These are phyloP conservation scores for Fagopyrum homotropicum DNA, from an alignment of 148 eudicot species.

Conservation along the genomic window DNA sequence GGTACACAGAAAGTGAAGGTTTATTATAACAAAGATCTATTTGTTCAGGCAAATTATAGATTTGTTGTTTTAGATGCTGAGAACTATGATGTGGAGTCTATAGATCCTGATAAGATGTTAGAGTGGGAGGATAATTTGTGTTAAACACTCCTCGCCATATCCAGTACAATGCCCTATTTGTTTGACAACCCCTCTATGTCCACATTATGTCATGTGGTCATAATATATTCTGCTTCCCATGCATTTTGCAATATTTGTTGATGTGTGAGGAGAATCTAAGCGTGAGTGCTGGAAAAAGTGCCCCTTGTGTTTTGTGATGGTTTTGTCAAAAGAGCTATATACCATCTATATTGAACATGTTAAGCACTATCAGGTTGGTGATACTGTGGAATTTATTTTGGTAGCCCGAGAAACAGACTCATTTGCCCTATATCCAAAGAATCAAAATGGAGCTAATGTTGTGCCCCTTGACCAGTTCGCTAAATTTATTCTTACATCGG, in stretches of 20 bases:
- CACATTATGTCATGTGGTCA: constrained; percentile 96
- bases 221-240: constrained; percentile 88
- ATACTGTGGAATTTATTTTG: constrained; percentile 59
- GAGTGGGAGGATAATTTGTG: constrained; percentile 90
- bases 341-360: constrained; percentile 75
- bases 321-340: constrained; percentile 75
- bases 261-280: constrained; percentile 66
- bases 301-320: constrained; percentile 85
- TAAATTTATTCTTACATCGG: constrained; percentile 75
- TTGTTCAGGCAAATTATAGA: constrained; percentile 92
- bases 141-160: constrained; percentile 67
- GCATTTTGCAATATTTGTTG: constrained; percentile 73
- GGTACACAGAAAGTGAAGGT: constrained; percentile 51
- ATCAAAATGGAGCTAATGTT: constrained; percentile 26
- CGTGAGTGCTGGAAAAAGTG: constrained; percentile 77
- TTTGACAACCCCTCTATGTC: constrained; percentile 78
- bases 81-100: constrained; percentile 41
- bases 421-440: constrained; percentile 44
- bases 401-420: constrained; percentile 72
- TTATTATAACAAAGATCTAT: constrained; percentile 78
- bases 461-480: constrained; percentile 52
- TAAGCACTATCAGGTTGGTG: constrained; percentile 50
- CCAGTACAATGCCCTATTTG: constrained; percentile 88
- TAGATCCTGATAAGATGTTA: constrained; percentile 87
- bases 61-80: constrained; percentile 81